Base-by-base conservation (phyloP, 2,329 filamentous ascomycete genomes). In the Ilyonectria destructans region DNA sequence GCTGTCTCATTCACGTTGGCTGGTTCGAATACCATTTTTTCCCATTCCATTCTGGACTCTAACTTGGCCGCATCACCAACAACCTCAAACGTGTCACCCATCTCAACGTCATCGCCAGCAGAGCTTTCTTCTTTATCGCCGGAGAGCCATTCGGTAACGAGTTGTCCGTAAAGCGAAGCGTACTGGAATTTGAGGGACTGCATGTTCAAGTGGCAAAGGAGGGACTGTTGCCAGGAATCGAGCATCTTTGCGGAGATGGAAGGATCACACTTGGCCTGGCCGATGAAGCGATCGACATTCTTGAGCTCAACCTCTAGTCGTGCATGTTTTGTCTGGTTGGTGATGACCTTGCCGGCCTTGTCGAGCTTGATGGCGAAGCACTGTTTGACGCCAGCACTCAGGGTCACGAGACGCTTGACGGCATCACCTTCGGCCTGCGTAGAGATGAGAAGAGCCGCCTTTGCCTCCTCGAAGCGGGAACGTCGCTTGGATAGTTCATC, bases 71-170 rank as follows among this genome's bases (percentile, higher is more conserved):
- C 77, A 21, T 80, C 79, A 1, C 81, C 82, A 12, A 86, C 71
- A 9, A 80, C 76, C 43, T 85, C 84, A 55, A 85, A 85, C 0
- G 75, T 77, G 15, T 81, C 81, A 1, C 74, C 69, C 74, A 80
- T 79, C 6, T 78, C 73, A 37, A 77, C 69, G 21, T 75, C 66
- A 46, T 71, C 49, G 4, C 46, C 59, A 58, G 70, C 23, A 7
- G 57, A 3, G 54, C 56, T 6, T 74, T 65, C 40, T 8, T 65
- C 29, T 70, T 78, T 67, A 2, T 77, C 77, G 0, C 76, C 72
- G 1, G 80, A 80, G 1, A 86, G 77, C 84, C 84, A 86, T 68
- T 86, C 85, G 0, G 80, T 85, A n/a, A 85, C 84, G 4, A 86
- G 78, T 55, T 83, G 78, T 3, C 82, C 83, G 49, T 85, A 86